Evolutionary conservation across 129 eudicot genomes (phyloP).

Genomic region (Artemisia argyi): DNA sequence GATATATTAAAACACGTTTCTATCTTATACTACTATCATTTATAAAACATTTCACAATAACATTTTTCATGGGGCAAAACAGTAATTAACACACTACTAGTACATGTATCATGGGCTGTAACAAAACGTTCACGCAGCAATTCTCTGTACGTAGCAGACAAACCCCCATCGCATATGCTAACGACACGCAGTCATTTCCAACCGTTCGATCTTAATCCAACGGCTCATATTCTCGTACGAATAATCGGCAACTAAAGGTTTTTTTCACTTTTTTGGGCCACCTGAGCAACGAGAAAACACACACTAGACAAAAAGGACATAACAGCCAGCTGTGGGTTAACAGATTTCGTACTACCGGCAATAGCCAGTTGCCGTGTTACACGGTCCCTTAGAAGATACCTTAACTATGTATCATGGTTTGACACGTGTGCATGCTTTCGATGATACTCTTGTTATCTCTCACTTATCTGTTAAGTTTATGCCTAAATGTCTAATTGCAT

Average conservation of each 20-base stretch:
- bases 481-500: neutral
- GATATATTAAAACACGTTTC: too few relatives aligned
- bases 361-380: slow-evolving; percentile 24
- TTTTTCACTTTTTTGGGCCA: slow-evolving; percentile 2
- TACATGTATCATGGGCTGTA: slow-evolving; percentile 17
- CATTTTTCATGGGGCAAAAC: neutral
- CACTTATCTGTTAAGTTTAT: neutral
- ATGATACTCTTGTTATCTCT: neutral
- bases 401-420: neutral
- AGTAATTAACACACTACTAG: slow-evolving; percentile 1
- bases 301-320: slow-evolving; percentile 11
- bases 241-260: neutral
- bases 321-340: slow-evolving; percentile 28
- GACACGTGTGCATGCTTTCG: slow-evolving; percentile 26
- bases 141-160: slow-evolving; percentile 25
- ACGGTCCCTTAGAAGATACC: slow-evolving; percentile 10
- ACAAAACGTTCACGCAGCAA: slow-evolving; percentile 24
- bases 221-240: neutral
- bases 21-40: too few relatives aligned
- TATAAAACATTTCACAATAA: too few relatives aligned
- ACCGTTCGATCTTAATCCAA: slow-evolving; percentile 26
- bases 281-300: slow-evolving; percentile 2
- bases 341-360: slow-evolving; percentile 5
- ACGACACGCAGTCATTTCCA: slow-evolving; percentile 11
- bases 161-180: slow-evolving; percentile 32